A percentile compares a stretch with the other conserved stretches of the same genome.
phyloP scores from a whole-genome alignment of 768 basidiomycete genomes.

The Rhodotorula diobovata region DNA sequence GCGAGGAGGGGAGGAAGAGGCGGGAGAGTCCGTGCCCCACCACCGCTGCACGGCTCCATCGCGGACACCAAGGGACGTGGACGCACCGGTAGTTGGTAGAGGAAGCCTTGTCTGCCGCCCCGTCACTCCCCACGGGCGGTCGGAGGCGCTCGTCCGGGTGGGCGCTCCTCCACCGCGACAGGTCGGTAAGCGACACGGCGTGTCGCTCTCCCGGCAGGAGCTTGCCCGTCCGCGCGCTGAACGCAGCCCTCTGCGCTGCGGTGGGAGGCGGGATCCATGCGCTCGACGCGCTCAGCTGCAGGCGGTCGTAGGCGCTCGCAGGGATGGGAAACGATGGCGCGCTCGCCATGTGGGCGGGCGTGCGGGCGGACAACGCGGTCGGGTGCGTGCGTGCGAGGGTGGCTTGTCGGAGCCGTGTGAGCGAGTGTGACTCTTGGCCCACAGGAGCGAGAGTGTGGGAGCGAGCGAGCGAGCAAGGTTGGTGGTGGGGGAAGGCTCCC shows the following conservation, averaged over 20 bases:
- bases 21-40: not conserved
- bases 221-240: too few relatives aligned
- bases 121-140: slow-evolving; percentile 4
- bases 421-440: too few relatives aligned
- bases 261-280: slow-evolving; percentile 3
- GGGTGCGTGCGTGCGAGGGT: not conserved
- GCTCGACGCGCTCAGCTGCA: slow-evolving; percentile 11
- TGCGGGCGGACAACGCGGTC: not conserved
- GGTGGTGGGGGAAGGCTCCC: too few relatives aligned
- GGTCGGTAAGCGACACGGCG: slow-evolving; percentile 1
- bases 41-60: not conserved
- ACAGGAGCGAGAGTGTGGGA: too few relatives aligned
- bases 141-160: slow-evolving; percentile 19
- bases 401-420: too few relatives aligned
- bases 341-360: not conserved
- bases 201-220: not conserved
- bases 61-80: not conserved
- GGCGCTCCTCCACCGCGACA: not conserved
- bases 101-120: slow-evolving; percentile 4
- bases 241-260: not conserved
- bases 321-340: slow-evolving; percentile 6
- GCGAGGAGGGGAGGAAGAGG: not conserved
- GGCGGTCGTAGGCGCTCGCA: slow-evolving; percentile 2
- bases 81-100: slow-evolving; percentile 20
- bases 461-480: too few relatives aligned